These are phyloP conservation scores for Dryas octopetala DNA, from an alignment of 306 rosid genomes.

Conservation along the genomic window DNA sequence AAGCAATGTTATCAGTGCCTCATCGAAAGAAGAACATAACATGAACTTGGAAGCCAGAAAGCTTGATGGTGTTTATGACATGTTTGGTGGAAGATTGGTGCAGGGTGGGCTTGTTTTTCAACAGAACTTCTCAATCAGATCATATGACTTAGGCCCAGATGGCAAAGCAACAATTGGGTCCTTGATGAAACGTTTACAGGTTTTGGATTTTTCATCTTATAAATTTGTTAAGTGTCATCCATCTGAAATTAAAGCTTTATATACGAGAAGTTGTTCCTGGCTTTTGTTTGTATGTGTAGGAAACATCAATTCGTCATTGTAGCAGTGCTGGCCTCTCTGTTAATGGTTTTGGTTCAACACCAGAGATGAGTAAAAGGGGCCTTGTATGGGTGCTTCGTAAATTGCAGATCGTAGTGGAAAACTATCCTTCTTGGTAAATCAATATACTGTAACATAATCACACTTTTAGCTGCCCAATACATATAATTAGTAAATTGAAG, in stretches of 20 bases:
- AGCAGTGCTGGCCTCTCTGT: constrained; percentile 12
- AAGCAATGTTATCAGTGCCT: no score
- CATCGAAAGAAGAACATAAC: no score
- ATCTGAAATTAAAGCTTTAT: not conserved
- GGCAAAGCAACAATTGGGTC: constrained; percentile 12
- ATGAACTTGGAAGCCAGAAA: not conserved
- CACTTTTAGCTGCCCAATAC: no score
- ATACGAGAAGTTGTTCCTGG: not conserved
- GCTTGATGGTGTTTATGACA: not conserved
- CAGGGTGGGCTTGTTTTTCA: constrained; percentile 19
- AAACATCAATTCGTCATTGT: constrained; percentile 28
- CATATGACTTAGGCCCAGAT: constrained; percentile 27
- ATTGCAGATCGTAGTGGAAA: constrained; percentile 15
- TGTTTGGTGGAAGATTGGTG: not conserved
- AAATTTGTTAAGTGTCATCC: no score
- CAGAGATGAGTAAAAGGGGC: constrained; percentile 22
- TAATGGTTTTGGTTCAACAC: constrained; percentile 18
- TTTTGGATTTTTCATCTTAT: not conserved
- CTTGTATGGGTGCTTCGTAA: constrained; percentile 26
- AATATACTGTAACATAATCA: not conserved
- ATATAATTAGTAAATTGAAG: no score
- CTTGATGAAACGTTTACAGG: constrained; percentile 22
- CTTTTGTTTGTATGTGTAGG: not conserved
- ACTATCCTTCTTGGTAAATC: constrained; percentile 30
- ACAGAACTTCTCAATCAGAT: constrained; percentile 22